phyloP scores from a whole-genome alignment of 345 rosid species.

The Zanthoxylum bungeanum region DNA sequence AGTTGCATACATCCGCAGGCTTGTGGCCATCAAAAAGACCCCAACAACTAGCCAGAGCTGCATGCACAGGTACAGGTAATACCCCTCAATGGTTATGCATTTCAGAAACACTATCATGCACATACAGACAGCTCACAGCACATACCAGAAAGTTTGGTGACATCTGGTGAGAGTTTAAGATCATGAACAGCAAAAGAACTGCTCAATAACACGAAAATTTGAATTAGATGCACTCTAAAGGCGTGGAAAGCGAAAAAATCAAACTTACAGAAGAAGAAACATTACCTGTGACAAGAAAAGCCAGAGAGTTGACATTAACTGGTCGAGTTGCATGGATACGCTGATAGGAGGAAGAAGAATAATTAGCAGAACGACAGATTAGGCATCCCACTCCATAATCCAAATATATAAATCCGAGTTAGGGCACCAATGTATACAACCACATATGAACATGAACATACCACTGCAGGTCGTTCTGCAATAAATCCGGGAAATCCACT shows the following conservation, averaged over 20 bases:
- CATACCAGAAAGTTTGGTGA: conserved; percentile 66
- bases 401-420: not conserved
- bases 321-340: conserved; percentile 55
- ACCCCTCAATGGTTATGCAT: conserved; percentile 3
- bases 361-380: not conserved
- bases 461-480: conserved; percentile 56
- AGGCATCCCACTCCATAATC: conserved; percentile 1
- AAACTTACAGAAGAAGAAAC: conserved; percentile 12
- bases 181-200: conserved; percentile 72
- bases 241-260: conserved; percentile 2
- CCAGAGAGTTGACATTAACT: conserved; percentile 57
- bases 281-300: conserved; percentile 68
- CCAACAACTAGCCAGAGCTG: conserved; percentile 73
- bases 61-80: conserved; percentile 11
- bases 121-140: conserved; percentile 9
- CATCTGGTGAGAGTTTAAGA: conserved; percentile 70
- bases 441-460: conserved; percentile 21
- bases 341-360: conserved; percentile 24
- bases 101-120: conserved; percentile 3
- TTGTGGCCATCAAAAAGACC: conserved; percentile 62
- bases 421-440: not conserved
- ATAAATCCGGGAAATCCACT: conserved; percentile 51
- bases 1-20: conserved; percentile 68
- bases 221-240: conserved; percentile 9
- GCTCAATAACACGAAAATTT: conserved; percentile 28